Conservation (phyloP, 306 rosid genomes). For the cucumber (Cucumis sativus) region Cucumber_9930_V3 NC_026655.2:4837001-4837500, state of each 20-base stretch:
- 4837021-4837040: too few species aligned
- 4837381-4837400: not conserved
- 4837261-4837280: not conserved
- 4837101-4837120: too few species aligned
- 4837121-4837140: too few species aligned
- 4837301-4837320: not conserved
- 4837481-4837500: not conserved
- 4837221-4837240: not conserved
- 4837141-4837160: too few species aligned
- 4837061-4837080: too few species aligned
- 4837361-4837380: not conserved
- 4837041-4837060: too few species aligned
- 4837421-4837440: not conserved
- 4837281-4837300: not conserved
- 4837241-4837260: not conserved
- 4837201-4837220: too few species aligned
- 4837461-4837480: not conserved
- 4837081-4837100: too few species aligned
- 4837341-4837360: not conserved
- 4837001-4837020: too few species aligned
- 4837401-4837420: not conserved
- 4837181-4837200: too few species aligned
- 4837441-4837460: constrained; percentile 1
- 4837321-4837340: not conserved
- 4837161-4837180: too few species aligned